Base-by-base conservation (phyloP, 768 basidiomycete species). In the Tricholoma sp. region DNA sequence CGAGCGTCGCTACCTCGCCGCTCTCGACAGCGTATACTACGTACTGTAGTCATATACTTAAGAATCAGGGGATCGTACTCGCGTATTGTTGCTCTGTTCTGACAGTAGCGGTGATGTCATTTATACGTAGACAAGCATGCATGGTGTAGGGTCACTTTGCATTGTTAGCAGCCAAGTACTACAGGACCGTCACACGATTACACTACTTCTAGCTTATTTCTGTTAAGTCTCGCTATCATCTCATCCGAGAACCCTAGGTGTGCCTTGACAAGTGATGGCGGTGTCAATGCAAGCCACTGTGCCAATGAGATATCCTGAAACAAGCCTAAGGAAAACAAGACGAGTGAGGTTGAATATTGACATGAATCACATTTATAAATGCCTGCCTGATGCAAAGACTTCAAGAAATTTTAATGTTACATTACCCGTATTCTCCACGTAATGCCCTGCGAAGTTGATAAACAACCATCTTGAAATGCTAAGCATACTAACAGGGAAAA, bases 361-460 rank as follows among this genome's bases (percentile, higher is more conserved):
- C 24, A 4, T 37, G 45, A n/a, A 63, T 50, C 48, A 51, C 2
- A 47, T 18, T 36, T 34, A 29, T 32, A 48, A 50, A 17, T 4
- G 56, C 70, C 51, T 64, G 78, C 80, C 74, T 29, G 82, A 73
- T 61, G 75, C 79, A 65, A 86, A 82, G n/a, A 88, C 78, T 64
- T 88, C 85, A 6, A 88, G 72, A 63, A 80, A 82, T 57, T 68
- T 73, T 37, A 87, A 65, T 2, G 85, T 80, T 2, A 76, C 74
- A 59, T 84, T 80, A 13, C 85, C 84, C 4, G 76, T 82, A 66
- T 87, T 86, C 65, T 87, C 84, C 28, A 88, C 73, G 63, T 87
- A 86, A 63, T 88, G 86, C 1, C 44, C 44, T 45, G 20, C 41
- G 10, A 42, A 42, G 17, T 18, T 18, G 17, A 10, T 42, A 18